phyloP scores from a whole-genome alignment of 225 moss, liverwort and hornwort species.

The Takakia lepidozioides region DNA sequence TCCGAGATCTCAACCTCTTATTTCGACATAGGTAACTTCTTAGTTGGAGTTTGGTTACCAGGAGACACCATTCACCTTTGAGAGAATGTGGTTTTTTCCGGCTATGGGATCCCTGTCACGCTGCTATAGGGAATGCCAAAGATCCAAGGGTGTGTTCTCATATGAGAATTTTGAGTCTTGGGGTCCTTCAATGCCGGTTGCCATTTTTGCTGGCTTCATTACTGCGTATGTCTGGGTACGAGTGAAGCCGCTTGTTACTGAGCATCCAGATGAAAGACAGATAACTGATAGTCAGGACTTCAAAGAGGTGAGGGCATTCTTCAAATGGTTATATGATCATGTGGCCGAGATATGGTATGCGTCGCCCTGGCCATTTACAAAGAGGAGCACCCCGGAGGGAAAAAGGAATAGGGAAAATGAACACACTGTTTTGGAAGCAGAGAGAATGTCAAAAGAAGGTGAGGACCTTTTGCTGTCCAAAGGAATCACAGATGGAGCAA shows the following conservation, averaged over 20 bases:
- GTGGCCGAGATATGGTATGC: neutral
- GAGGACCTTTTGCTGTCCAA: conserved; percentile 37
- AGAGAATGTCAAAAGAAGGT: conserved; percentile 42
- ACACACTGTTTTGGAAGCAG: conserved; percentile 14
- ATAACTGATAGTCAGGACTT: conserved; percentile 34
- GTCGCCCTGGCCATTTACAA: too few relatives aligned
- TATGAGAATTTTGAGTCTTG: conserved; percentile 14
- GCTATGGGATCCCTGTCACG: conserved; percentile 9
- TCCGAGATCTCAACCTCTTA: too few relatives aligned
- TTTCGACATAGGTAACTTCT: too few relatives aligned
- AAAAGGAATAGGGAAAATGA: conserved; percentile 1
- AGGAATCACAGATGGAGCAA: conserved; percentile 5
- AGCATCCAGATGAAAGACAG: conserved; percentile 3
- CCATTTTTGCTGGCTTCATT: conserved; percentile 31
- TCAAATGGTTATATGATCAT: conserved; percentile 29
- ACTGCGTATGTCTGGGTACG: conserved; percentile 39
- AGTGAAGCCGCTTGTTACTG: conserved; percentile 35
- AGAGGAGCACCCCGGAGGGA: too few relatives aligned
- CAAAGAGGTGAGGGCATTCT: conserved; percentile 21
- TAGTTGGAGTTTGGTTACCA: too few relatives aligned
- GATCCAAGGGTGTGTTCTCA: conserved; percentile 2
- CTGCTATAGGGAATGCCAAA: conserved; percentile 7
- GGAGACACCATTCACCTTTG: too few relatives aligned
- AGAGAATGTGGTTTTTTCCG: conserved; percentile 36
- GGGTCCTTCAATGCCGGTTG: conserved; percentile 29